A percentile compares a stretch with the other conserved stretches of the same genome.
Conservation (phyloP, 2,329 filamentous ascomycete genomes). For the Aspergillus puulaauensis region DNA sequence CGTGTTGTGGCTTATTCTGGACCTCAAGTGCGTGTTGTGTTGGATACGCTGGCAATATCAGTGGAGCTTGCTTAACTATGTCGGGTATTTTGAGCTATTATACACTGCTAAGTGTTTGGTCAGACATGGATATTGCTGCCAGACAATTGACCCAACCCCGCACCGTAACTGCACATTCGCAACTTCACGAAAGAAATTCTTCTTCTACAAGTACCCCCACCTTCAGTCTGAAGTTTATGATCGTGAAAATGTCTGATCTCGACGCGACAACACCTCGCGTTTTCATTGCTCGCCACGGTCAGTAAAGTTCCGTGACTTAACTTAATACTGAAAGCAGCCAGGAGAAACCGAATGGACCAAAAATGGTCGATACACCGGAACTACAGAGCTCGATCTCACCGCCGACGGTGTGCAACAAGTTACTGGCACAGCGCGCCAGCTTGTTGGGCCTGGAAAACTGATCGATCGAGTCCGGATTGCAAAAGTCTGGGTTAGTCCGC, state of each 20-base stretch:
- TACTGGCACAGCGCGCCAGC: background rate
- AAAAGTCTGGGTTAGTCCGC: background rate
- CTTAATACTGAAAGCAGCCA: background rate
- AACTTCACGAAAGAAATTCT: no score
- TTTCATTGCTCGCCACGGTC: background rate
- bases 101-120: no score
- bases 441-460: background rate
- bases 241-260: background rate
- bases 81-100: no score
- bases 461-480: background rate
- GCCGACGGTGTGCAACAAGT: background rate
- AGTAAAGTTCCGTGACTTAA: background rate
- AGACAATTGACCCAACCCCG: no score
- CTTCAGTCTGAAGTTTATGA: no score
- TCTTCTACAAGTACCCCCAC: no score
- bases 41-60: no score
- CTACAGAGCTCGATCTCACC: slow-evolving; percentile 52
- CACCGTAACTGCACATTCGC: no score
- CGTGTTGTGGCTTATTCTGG: no score
- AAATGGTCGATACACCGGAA: slow-evolving; percentile 58
- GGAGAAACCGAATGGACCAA: slow-evolving; percentile 13
- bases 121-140: no score
- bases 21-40: no score
- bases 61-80: no score
- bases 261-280: background rate